A percentile compares a stretch with the other conserved stretches of the same genome.
phyloP scores from a whole-genome alignment of 805 yeast genomes.

The Saccharomycopsis selenospora region DNA sequence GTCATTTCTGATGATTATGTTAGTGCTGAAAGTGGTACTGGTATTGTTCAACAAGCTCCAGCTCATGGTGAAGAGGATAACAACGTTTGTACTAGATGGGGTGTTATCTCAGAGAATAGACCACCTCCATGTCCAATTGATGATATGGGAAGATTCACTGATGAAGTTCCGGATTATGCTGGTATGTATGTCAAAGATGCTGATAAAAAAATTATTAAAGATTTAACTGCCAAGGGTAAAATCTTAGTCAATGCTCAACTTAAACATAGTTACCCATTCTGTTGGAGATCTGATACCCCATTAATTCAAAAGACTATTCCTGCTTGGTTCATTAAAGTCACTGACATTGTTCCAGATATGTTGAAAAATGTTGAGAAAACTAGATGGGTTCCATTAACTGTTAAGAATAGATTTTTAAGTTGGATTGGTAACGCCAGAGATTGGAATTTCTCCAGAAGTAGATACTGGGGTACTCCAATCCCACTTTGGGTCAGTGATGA shows the following conservation, averaged over 20 bases:
- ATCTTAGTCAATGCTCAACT: slow-evolving; percentile 73
- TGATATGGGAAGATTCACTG: slow-evolving; percentile 80
- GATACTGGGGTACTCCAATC: slow-evolving; percentile 99
- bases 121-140: slow-evolving; percentile 92
- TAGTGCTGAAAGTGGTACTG: slow-evolving; percentile 94
- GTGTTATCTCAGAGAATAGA: slow-evolving; percentile 61
- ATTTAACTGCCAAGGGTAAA: slow-evolving; percentile 69
- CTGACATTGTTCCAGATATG: slow-evolving; percentile 83
- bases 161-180: slow-evolving; percentile 62
- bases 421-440: slow-evolving; percentile 99
- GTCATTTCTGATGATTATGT: slow-evolving; percentile 82
- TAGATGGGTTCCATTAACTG: slow-evolving; percentile 87
- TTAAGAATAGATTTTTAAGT: slow-evolving; percentile 91
- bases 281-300: slow-evolving; percentile 99
- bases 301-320: slow-evolving; percentile 94
- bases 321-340: slow-evolving; percentile 94
- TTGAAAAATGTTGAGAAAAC: slow-evolving; percentile 77
- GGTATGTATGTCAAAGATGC: slow-evolving; percentile 94
- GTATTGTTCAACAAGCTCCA: slow-evolving; percentile 97
- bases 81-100: slow-evolving; percentile 67
- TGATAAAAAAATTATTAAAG: slow-evolving; percentile 82
- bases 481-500: slow-evolving; percentile 98
- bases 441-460: slow-evolving; percentile 96
- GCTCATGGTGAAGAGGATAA: slow-evolving; percentile 99
- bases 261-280: slow-evolving; percentile 96